These are phyloP conservation scores for Sclerospora graminicola DNA, from an alignment of 352 stramenopile genomes.

Conservation along the genomic window DNA sequence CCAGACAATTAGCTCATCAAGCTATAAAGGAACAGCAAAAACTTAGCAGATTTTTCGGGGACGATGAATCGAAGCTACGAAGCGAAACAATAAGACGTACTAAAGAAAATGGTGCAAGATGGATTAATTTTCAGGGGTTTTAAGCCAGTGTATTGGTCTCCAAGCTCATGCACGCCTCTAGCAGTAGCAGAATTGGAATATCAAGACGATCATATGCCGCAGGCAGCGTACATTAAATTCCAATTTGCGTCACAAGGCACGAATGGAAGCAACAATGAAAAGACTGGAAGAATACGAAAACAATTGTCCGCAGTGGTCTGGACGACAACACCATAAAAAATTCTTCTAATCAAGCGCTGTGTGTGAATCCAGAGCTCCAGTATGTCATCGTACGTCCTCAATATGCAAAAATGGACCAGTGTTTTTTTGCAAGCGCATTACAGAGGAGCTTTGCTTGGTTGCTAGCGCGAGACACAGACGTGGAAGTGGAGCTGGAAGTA, in stretches of 20 bases:
- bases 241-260: constrained; percentile 27
- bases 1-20: constrained; percentile 86
- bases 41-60: constrained; percentile 63
- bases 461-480: constrained; percentile 6
- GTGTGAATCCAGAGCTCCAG: constrained; percentile 89
- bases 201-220: constrained; percentile 93
- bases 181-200: constrained; percentile 99
- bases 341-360: constrained; percentile 96
- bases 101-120: constrained; percentile 94
- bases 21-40: constrained; percentile 89
- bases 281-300: constrained; percentile 33
- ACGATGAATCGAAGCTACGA: constrained; percentile 95
- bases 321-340: constrained; percentile 99
- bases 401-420: constrained; percentile 12
- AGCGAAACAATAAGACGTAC: constrained; percentile 92
- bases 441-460: constrained; percentile 32
- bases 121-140: constrained; percentile 95
- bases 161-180: constrained; percentile 94
- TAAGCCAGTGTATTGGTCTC: constrained; percentile 98
- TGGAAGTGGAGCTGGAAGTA: constrained; percentile 27
- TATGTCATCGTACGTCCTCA: constrained; percentile 87
- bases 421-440: constrained; percentile 51
- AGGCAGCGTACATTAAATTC: constrained; percentile 92
- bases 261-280: constrained; percentile 6
- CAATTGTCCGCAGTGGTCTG: constrained; percentile 84